These are phyloP conservation scores for Mycosphaerella arachidis DNA, from an alignment of 2,329 filamentous ascomycete genomes.

Conservation along the genomic window DNA sequence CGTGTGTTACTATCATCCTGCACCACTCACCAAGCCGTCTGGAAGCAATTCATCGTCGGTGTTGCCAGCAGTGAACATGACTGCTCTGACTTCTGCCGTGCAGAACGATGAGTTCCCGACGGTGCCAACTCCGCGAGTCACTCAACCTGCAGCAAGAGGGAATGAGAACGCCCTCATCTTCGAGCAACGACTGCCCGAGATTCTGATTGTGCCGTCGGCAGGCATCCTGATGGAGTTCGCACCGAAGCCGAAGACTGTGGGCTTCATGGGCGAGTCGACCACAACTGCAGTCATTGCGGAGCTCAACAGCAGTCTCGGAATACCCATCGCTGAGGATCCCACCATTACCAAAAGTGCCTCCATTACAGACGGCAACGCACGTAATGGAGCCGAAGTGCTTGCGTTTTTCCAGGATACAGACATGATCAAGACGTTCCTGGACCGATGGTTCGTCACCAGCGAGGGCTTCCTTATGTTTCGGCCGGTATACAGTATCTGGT, in stretches of 20 bases:
- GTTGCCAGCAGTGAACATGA: background rate
- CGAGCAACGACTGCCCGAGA: conserved; percentile 5
- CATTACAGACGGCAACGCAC: conserved; percentile 13
- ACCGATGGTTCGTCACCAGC: conserved; percentile 10
- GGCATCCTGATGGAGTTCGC: conserved; percentile 18
- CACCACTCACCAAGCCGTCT: conserved; percentile 19
- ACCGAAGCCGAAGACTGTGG: conserved; percentile 6
- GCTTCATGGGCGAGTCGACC: conserved; percentile 19
- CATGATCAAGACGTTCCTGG: conserved; percentile 5
- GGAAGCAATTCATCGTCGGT: background rate
- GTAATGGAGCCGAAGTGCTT: conserved; percentile 15
- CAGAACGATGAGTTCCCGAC: background rate
- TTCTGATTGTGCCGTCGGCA: conserved; percentile 19
- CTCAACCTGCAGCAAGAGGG: background rate
- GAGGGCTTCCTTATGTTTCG: conserved; percentile 12
- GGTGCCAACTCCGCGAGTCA: background rate
- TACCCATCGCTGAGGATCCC: conserved; percentile 6
- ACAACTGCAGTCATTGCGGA: conserved; percentile 22
- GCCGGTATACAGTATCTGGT: conserved; percentile 22
- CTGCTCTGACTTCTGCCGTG: background rate
- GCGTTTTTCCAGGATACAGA: conserved; percentile 9
- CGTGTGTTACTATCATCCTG: conserved; percentile 24
- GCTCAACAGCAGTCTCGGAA: conserved; percentile 20
- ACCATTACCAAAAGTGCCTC: conserved; percentile 4
- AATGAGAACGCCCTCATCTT: conserved; percentile 4